phyloP scores from a whole-genome alignment of 345 rosid species.

The Brassica nigra region DNA sequence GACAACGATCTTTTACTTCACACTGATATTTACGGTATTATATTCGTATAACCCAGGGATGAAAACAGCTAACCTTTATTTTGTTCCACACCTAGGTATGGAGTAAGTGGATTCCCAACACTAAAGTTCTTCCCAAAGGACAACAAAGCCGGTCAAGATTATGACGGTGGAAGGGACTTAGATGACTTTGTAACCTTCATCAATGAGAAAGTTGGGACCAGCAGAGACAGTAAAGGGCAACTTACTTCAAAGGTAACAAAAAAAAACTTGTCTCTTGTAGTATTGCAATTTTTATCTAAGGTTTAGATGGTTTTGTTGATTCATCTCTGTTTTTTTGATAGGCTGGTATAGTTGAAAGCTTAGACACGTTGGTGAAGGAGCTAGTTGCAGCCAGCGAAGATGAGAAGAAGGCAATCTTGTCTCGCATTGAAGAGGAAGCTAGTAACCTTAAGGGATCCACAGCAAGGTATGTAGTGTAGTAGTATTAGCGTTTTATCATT shows the following conservation, averaged over 20 bases:
- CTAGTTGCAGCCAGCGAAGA: constrained; percentile 70
- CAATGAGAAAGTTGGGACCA: constrained; percentile 79
- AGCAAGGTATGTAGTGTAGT: constrained; percentile 48
- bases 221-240: constrained; percentile 87
- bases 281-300: not conserved
- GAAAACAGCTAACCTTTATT: not conserved
- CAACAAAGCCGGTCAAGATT: constrained; percentile 95
- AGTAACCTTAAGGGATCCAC: constrained; percentile 68
- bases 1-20: not conserved
- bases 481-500: not conserved
- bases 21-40: not conserved
- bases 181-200: constrained; percentile 87
- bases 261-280: not conserved
- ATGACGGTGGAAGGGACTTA: constrained; percentile 86
- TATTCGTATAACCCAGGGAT: not conserved
- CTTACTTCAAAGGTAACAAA: constrained; percentile 64
- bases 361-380: constrained; percentile 81
- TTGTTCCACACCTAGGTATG: constrained; percentile 54
- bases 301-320: not conserved
- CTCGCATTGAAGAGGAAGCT: constrained; percentile 75
- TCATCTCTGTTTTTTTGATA: constrained; percentile 20
- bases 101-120: constrained; percentile 92
- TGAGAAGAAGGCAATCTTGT: constrained; percentile 69
- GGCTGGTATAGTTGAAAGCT: constrained; percentile 88
- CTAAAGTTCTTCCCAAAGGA: constrained; percentile 85